A percentile compares a stretch with the other conserved stretches of the same genome.
Conservation (phyloP, 164 flowering plant genomes). For the Houttuynia cordata region DNA sequence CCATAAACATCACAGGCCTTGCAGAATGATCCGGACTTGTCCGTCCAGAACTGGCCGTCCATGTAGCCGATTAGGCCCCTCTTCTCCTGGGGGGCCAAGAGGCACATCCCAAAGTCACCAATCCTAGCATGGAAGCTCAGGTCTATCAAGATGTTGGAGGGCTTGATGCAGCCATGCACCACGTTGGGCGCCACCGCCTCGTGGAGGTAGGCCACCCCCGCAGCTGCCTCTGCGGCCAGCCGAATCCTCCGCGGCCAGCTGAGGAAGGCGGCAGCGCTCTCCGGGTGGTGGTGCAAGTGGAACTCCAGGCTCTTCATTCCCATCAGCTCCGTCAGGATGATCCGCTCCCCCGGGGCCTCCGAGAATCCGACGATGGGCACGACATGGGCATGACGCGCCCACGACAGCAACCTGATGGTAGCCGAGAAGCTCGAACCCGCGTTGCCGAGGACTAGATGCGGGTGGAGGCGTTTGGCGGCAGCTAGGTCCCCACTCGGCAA, state of each 20-base stretch:
- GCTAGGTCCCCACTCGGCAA: conserved; percentile 22
- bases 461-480: conserved; percentile 56
- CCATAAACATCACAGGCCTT: conserved; percentile 78
- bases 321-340: conserved; percentile 47
- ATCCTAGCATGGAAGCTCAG: conserved; percentile 37
- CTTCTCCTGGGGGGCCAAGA: conserved; percentile 43
- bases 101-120: conserved; percentile 61
- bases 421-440: conserved; percentile 54
- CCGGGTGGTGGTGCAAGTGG: conserved; percentile 37
- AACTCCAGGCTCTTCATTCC: conserved; percentile 50
- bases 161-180: conserved; percentile 64
- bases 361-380: conserved; percentile 58
- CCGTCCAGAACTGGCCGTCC: conserved; percentile 59
- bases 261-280: conserved; percentile 21
- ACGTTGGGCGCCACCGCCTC: conserved; percentile 37
- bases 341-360: conserved; percentile 81
- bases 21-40: conserved; percentile 23
- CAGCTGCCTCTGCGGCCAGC: conserved; percentile 54
- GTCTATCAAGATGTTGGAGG: conserved; percentile 56
- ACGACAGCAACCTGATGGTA: conserved; percentile 38
- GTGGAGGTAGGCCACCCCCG: conserved; percentile 62
- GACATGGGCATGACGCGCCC: conserved; percentile 44
- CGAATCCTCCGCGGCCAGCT: conserved; percentile 47
- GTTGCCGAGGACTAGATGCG: conserved; percentile 44
- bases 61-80: conserved; percentile 51